Base-by-base conservation (phyloP, 768 basidiomycete species). In the Scleroderma bovista region DNA sequence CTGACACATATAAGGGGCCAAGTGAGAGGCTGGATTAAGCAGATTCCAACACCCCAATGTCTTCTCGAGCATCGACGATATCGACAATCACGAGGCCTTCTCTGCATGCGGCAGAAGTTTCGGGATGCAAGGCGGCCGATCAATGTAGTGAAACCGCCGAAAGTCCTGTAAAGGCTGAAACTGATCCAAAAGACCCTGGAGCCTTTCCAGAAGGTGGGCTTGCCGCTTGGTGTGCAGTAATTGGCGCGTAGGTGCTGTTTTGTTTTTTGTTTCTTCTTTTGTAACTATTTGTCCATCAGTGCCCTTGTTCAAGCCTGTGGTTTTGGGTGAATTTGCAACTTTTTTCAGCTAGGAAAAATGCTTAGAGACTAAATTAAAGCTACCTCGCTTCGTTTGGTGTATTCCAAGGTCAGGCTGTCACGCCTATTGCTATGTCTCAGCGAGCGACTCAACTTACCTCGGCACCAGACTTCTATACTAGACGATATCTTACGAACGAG, bases 321-420 rank as follows among this genome's bases (percentile, higher is more conserved):
- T 22, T 69, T 65, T 36, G 72, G 70, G 63, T 65, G 34, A 26
- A 55, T 31, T 8, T 34, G 8, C 32, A 15, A 5, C 2, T 2
- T 32, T 44, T 29, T 8, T 33, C 26, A 29, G 34, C 7, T 26
- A 8, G 19, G 4, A 1, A 2, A 1, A 16, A 40, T 40, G 52
- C 33, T 55, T 39, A 17, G 2, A 6, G 15, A n/a, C 43, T 42
- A n/a, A n/a, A n/a, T 34, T 19, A 36, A 50, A 71, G 73, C 2
- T 69, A 71, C 38, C 55, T 58, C 8, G 22, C 63, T 20, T 62
- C 69, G 3, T 75, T 68, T 51, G 73, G 74, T 10, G 71, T 73
- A 31, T 75, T 72, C 48, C 70, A 75, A 65, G 69, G 71, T 64
- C 19, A 40, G 39, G 17, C 22, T 29, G 6, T 19, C n/a, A 7